phyloP scores from a whole-genome alignment of 108 stramenopile species.

The Fistulifera pelliculosa region DNA sequence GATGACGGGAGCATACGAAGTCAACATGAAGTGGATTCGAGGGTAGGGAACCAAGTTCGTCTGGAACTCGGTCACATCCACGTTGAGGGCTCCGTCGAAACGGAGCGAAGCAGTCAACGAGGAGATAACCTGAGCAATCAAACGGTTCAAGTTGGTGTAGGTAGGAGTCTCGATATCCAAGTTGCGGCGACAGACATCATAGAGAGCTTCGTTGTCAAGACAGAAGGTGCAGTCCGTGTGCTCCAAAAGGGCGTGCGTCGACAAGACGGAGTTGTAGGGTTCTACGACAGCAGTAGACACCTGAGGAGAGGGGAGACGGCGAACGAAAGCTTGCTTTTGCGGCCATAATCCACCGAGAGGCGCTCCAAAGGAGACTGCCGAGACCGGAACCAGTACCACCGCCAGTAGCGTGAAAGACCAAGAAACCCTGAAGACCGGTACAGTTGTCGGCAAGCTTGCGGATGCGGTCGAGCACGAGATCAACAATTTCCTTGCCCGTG shows the following conservation, averaged over 20 bases:
- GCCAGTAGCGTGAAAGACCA: conserved; percentile 98
- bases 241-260: conserved; percentile 91
- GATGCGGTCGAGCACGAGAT: conserved; percentile 95
- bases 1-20: conserved; percentile 91
- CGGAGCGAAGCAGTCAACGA: conserved; percentile 91
- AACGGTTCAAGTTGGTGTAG: conserved; percentile 91
- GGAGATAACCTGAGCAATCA: conserved; percentile 91
- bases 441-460: conserved; percentile 98
- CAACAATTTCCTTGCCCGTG: conserved; percentile 97
- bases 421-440: conserved; percentile 98
- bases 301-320: conserved; percentile 92
- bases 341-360: conserved; percentile 95
- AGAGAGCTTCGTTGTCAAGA: conserved; percentile 92
- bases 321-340: conserved; percentile 99
- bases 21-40: conserved; percentile 93
- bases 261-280: conserved; percentile 95
- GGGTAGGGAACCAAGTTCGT: conserved; percentile 97
- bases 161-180: conserved; percentile 89
- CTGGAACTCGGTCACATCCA: conserved; percentile 95
- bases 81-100: conserved; percentile 93
- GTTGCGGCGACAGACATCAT: conserved; percentile 93
- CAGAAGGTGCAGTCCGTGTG: conserved; percentile 94
- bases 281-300: conserved; percentile 94
- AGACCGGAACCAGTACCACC: conserved; percentile 99
- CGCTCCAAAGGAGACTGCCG: conserved; percentile 97